Evolutionary conservation across 495 filamentous ascomycete species (phyloP).

Genomic region (Acidomyces sp.): DNA sequence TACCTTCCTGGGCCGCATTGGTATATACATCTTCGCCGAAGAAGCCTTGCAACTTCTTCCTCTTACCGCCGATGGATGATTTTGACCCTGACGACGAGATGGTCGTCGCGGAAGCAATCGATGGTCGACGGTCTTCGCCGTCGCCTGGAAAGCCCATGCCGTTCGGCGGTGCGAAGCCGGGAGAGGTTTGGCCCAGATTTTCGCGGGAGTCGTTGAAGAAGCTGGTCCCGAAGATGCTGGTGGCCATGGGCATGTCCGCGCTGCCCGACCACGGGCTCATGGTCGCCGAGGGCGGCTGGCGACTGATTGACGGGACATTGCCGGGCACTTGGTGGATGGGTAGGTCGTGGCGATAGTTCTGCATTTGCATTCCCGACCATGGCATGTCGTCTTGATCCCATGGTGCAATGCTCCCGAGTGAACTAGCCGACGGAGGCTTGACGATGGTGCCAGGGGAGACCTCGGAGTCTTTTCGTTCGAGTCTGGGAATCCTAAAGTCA

Average conservation of each 20-base stretch:
- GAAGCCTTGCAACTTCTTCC: constrained; percentile 68
- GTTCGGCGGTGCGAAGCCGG: constrained; percentile 52
- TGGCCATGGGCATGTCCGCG: constrained; percentile 24
- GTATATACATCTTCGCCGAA: constrained; percentile 66
- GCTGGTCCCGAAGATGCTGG: constrained; percentile 28
- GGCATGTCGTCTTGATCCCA: constrained; percentile 26
- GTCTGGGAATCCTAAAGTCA: constrained; percentile 16
- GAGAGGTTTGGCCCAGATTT: constrained; percentile 51
- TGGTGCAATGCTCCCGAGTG: constrained; percentile 24
- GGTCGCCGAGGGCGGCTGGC: constrained; percentile 39
- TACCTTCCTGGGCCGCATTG: constrained; percentile 1
- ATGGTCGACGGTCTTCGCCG: constrained; percentile 70
- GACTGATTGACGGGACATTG: constrained; percentile 39
- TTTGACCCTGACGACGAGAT: constrained; percentile 85
- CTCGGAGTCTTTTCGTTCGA: constrained; percentile 25
- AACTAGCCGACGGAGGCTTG: constrained; percentile 26
- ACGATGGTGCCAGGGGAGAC: constrained; percentile 31
- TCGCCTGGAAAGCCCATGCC: constrained; percentile 57
- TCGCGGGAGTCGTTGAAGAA: constrained; percentile 59
- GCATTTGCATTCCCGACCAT: constrained; percentile 1
- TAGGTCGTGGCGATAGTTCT: constrained; percentile 57
- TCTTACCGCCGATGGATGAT: constrained; percentile 50
- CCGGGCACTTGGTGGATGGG: constrained; percentile 44
- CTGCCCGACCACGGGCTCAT: constrained; percentile 27
- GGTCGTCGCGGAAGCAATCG: constrained; percentile 75